Evolutionary conservation across 2,329 filamentous ascomycete genomes (phyloP).

Genomic region (Microdochium nivale): DNA sequence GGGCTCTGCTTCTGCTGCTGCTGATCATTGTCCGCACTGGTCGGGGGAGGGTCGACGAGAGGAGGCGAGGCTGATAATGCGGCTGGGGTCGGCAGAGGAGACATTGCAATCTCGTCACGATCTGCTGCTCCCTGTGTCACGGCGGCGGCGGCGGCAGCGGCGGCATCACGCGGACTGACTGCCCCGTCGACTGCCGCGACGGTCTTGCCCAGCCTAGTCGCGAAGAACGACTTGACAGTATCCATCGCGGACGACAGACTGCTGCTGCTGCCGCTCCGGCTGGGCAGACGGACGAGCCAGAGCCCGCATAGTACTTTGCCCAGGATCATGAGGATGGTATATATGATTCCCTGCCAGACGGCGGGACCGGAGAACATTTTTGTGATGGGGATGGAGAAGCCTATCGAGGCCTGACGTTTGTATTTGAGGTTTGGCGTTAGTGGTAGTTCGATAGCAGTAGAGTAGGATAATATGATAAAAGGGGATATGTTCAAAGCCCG

Average conservation of each 20-base stretch:
- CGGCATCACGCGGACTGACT: not conserved
- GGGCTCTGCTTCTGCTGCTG: conserved; percentile 8
- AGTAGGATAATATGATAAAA: not conserved
- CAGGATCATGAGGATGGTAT: conserved; percentile 60
- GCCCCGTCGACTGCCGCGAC: not conserved
- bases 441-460: not conserved
- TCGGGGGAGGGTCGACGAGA: not conserved
- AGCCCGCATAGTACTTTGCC: conserved; percentile 51
- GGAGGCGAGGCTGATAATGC: not conserved
- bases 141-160: not conserved
- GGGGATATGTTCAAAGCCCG: too few relatives aligned
- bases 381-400: conserved; percentile 69
- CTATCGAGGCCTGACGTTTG: conserved; percentile 46
- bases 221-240: not conserved
- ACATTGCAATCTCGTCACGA: too few relatives aligned
- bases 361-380: conserved; percentile 55
- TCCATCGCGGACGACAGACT: conserved; percentile 1
- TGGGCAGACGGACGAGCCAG: conserved; percentile 32
- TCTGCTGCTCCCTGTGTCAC: too few relatives aligned
- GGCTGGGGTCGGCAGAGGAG: too few relatives aligned
- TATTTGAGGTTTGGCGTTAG: conserved; percentile 4
- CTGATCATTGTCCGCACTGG: not conserved
- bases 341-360: conserved; percentile 67
- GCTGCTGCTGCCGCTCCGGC: not conserved
- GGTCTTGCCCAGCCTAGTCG: not conserved